phyloP scores from a whole-genome alignment of 148 eudicot species.

The Chenopodium formosanum region DNA sequence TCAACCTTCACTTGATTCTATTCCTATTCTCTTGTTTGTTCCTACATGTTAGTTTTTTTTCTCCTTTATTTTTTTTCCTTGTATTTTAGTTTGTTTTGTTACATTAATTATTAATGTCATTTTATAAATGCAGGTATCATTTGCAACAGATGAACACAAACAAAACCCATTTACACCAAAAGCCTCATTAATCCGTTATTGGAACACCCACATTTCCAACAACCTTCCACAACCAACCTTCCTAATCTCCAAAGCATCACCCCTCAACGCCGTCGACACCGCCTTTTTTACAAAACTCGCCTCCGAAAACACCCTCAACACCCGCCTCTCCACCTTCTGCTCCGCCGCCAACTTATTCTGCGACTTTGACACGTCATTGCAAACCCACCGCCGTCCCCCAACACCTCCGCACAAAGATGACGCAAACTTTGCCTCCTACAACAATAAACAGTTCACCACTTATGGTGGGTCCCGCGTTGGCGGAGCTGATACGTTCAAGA shows the following conservation, averaged over 20 bases:
- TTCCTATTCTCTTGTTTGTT: conserved; percentile 19
- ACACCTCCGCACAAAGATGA: background rate
- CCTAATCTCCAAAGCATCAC: conserved; percentile 80
- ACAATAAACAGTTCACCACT: conserved; percentile 51
- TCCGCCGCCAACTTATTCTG: conserved; percentile 71
- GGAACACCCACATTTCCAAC: conserved; percentile 70
- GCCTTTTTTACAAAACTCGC: conserved; percentile 55
- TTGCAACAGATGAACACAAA: conserved; percentile 17
- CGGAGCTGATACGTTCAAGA: conserved; percentile 64
- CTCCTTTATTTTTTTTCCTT: background rate
- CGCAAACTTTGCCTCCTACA: conserved; percentile 54
- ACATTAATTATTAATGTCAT: background rate
- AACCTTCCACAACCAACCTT: conserved; percentile 45
- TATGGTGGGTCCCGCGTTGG: conserved; percentile 48
- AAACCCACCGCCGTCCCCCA: background rate
- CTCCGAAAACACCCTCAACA: conserved; percentile 41
- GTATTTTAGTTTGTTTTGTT: background rate
- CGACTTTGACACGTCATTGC: conserved; percentile 26
- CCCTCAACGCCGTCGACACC: conserved; percentile 49
- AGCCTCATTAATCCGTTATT: conserved; percentile 70
- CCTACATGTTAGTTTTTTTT: conserved; percentile 24
- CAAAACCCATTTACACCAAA: conserved; percentile 71
- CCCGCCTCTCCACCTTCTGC: conserved; percentile 64
- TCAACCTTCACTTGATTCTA: conserved; percentile 15
- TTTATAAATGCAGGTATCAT: conserved; percentile 43